Percentiles rank a stretch among this genome's conserved stretches.
These are phyloP conservation scores for Aspergillus sclerotiicarbonarius DNA, from an alignment of 495 filamentous ascomycete genomes.

Conservation along the genomic window DNA sequence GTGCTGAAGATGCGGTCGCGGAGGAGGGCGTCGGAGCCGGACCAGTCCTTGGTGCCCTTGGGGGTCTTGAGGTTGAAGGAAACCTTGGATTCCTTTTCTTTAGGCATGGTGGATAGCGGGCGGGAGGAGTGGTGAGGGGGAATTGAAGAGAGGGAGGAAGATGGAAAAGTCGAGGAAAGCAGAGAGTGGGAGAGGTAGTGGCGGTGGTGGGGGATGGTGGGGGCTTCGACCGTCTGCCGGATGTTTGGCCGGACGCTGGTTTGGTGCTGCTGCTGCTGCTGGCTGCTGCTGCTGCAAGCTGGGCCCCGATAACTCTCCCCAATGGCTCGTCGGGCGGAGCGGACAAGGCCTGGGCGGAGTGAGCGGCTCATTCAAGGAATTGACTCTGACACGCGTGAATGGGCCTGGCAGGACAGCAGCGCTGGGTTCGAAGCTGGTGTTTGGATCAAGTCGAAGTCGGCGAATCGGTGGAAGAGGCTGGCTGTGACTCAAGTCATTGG, in stretches of 20 bases:
- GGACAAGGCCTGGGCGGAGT: slow-evolving; percentile 5
- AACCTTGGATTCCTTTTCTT: slow-evolving; percentile 40
- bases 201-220: slow-evolving; percentile 44
- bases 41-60: slow-evolving; percentile 45
- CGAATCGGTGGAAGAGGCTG: background rate
- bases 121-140: background rate
- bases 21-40: slow-evolving; percentile 37
- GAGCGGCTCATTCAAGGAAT: slow-evolving; percentile 14
- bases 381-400: no score
- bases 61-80: slow-evolving; percentile 43
- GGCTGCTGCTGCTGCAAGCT: background rate
- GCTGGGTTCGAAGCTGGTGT: no score
- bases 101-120: slow-evolving; percentile 28
- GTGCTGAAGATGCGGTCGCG: slow-evolving; percentile 79
- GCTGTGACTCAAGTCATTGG: background rate
- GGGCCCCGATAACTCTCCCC: background rate
- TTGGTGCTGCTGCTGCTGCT: background rate
- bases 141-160: slow-evolving; percentile 15
- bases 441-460: no score
- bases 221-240: slow-evolving; percentile 18
- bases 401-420: no score
- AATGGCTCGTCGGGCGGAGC: slow-evolving; percentile 9
- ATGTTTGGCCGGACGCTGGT: background rate
- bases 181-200: slow-evolving; percentile 22
- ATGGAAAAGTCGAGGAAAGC: slow-evolving; percentile 26